Percentiles rank a stretch among this genome's conserved stretches.
Evolutionary conservation across 768 basidiomycete genomes (phyloP).

Genomic region (Tubosaeta sp.): DNA sequence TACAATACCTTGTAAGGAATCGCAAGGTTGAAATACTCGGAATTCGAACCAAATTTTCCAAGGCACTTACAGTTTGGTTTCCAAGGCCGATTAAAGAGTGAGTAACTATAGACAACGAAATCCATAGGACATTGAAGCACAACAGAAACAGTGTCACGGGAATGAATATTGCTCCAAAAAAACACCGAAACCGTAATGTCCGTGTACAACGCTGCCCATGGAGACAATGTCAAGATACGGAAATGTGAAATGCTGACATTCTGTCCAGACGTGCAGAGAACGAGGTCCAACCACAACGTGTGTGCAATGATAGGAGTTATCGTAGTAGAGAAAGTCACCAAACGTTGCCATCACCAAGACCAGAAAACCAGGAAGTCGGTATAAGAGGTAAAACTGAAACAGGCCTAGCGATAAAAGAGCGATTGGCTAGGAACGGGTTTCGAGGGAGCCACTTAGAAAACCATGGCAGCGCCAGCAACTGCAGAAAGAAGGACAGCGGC

Average conservation of each 20-base stretch:
- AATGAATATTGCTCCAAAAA: neutral
- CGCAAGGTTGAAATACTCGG: too few relatives aligned
- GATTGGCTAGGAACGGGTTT: neutral
- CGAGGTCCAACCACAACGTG: conserved; percentile 17
- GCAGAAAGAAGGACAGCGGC: conserved; percentile 41
- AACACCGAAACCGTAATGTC: neutral
- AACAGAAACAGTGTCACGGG: neutral
- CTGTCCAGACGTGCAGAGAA: conserved; percentile 18
- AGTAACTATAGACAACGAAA: neutral
- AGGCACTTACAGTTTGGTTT: too few relatives aligned
- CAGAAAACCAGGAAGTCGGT: conserved; percentile 13
- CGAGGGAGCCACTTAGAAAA: conserved; percentile 35
- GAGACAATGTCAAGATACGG: neutral
- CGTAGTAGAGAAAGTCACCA: conserved; percentile 15
- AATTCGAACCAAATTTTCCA: too few relatives aligned
- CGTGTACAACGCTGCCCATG: neutral
- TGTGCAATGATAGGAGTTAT: conserved; percentile 7
- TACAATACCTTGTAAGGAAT: too few relatives aligned
- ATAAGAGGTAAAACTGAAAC: conserved; percentile 9
- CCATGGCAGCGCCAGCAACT: conserved; percentile 44
- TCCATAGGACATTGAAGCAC: neutral
- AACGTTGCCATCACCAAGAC: neutral
- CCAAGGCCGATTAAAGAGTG: neutral
- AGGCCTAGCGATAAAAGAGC: neutral
- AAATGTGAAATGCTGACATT: neutral